Base-by-base conservation (phyloP, 345 rosid genomes). In the Microcos paniculata region DNA sequence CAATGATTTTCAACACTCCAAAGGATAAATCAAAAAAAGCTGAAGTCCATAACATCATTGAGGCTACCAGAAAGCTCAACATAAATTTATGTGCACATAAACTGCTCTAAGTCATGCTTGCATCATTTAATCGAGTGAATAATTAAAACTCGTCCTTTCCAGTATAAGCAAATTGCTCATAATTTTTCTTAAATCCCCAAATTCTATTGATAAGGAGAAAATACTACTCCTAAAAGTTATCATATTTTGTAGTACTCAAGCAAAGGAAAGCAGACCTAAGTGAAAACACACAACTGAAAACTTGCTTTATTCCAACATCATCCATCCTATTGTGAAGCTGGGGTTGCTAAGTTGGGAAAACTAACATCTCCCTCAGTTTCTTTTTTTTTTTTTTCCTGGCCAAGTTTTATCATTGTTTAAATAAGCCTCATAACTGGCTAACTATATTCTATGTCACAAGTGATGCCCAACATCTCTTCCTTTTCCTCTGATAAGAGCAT, bases 241-340 rank as follows among this genome's bases (percentile, higher is more conserved):
- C 67, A 62, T 42, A 5, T 66, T 66, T 66, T 43, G 6, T 12
- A 66, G 52, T n/a, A 35, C 28, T 26, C 68, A 63, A 35, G 24
- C 68, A 66, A 42, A 43, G 53, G 70, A 65, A 65, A 23, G 35
- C 53, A 66, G 43, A 13, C n/a, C 70, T 30, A 70, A 70, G 4
- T 16, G 48, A 62, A 28, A 24, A 16, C 40, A 52, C 10, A 49
- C 55, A 40, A 4, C 35, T 15, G 59, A 40, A 49, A 49, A 16
- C 35, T 19, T 70, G 58, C 26, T n/a, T 53, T 67, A 67, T 24
- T 7, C 74, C 62, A 31, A 11, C 12, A 46, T 35, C 52, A 72
- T 14, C 56, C 24, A 28, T 71, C 42, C 62, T 33, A n/a, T 71
- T 71, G 62, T 52, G 62, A 52, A 70, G 74, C 31, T n/a, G 48